Evolutionary conservation across 345 rosid genomes (phyloP).

Genomic region (Salix caprea): DNA sequence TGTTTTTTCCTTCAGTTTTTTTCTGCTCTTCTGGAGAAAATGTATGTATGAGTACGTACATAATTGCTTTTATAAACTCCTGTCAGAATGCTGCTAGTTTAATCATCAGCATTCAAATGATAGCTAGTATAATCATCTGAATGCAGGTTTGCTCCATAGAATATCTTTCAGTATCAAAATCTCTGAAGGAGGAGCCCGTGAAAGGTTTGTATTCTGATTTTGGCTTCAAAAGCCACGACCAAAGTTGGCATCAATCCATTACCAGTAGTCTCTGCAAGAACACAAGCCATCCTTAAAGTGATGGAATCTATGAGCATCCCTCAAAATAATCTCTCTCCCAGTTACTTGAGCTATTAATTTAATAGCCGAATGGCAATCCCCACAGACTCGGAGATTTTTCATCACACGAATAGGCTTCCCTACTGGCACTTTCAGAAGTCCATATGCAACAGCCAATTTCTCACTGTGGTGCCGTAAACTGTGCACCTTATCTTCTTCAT

Average conservation of each 20-base stretch:
- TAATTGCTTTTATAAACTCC: neutral
- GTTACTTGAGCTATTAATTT: constrained; percentile 66
- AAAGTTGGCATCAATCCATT: neutral
- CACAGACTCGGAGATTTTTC: constrained; percentile 79
- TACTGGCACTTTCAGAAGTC: constrained; percentile 64
- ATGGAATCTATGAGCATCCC: constrained; percentile 84
- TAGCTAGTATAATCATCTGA: neutral
- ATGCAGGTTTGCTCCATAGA: neutral
- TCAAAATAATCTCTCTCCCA: constrained; percentile 61
- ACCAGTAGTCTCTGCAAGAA: constrained; percentile 81
- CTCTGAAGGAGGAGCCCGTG: neutral
- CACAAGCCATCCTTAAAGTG: constrained; percentile 68
- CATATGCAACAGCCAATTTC: constrained; percentile 76
- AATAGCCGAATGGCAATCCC: constrained; percentile 74
- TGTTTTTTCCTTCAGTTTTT: neutral
- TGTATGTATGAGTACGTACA: neutral
- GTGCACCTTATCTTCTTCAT: constrained; percentile 72
- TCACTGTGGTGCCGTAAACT: constrained; percentile 65
- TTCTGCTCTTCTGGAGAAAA: neutral
- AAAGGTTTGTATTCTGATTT: neutral
- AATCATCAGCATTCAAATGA: neutral
- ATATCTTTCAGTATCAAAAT: neutral
- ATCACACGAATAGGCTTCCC: constrained; percentile 69
- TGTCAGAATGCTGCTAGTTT: neutral
- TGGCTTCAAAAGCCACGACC: neutral